phyloP scores from a whole-genome alignment of 2,329 filamentous ascomycete species.

The Colletotrichum sp. region DNA sequence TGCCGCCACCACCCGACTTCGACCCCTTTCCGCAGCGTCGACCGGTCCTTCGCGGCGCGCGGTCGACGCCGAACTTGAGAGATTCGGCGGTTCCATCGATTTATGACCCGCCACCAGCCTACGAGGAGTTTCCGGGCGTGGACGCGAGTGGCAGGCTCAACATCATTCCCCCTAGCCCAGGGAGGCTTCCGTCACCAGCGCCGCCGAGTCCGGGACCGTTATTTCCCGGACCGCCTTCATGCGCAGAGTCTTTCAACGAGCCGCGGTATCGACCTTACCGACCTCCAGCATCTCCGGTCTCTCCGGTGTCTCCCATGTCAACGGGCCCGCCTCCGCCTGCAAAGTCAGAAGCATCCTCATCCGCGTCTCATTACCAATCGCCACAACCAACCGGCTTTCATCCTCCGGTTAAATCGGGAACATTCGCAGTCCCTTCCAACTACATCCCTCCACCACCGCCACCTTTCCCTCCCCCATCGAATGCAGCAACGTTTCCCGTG shows the following conservation, averaged over 20 bases:
- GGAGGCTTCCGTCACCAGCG: neutral
- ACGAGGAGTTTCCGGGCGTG: slow-evolving; percentile 13
- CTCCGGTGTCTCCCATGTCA: neutral
- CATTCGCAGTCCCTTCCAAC: neutral
- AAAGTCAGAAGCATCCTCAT: neutral
- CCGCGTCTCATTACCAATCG: neutral
- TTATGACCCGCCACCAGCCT: slow-evolving; percentile 2
- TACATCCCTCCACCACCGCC: neutral
- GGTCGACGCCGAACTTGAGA: slow-evolving; percentile 17
- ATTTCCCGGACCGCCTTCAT: neutral
- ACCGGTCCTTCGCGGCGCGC: slow-evolving; percentile 1
- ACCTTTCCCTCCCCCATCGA: neutral
- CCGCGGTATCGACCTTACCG: neutral
- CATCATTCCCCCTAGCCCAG: neutral
- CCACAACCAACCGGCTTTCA: neutral
- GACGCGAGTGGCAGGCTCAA: neutral
- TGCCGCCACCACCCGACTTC: slow-evolving; percentile 16
- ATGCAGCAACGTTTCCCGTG: neutral
- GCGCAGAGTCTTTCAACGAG: neutral
- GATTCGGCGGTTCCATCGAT: neutral
- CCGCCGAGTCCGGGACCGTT: neutral
- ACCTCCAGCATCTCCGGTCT: neutral
- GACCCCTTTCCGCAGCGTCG: slow-evolving; percentile 13
- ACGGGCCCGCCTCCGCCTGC: neutral
- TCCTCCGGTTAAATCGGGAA: neutral